Base-by-base conservation (phyloP, 345 rosid genomes). In the Populus davidiana region DNA sequence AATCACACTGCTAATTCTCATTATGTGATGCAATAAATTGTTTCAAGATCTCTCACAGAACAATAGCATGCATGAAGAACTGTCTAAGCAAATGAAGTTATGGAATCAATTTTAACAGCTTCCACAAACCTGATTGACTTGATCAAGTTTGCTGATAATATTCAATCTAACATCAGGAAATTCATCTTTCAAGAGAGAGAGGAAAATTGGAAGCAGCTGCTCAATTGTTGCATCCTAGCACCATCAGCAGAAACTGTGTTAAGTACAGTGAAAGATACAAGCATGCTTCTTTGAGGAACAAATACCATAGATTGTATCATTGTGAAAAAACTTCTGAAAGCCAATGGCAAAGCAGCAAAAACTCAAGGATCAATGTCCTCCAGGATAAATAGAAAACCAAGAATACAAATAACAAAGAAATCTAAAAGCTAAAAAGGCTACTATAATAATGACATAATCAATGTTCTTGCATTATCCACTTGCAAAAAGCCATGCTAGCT, bases 181-280 rank as follows among this genome's bases (percentile, higher is more conserved):
- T 77, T 93, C 98, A 85, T 95, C 99, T 86, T 91, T 94, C 89
- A 94, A 83, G 63, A 94, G 97, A 41, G 98, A 93, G 35, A 94
- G 97, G 82, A 91, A 94, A 77, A 94, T 93, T n/a, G 99, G 99
- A 81, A 94, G 94, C 77, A 94, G 96, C 82, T 94, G 99, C 86
- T 93, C 92, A 29, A 93, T 88, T 50, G 99, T 93, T 77, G 98
- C 98, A 78, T 91, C 98, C 99, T 95, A 81, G 83, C 80, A 65
- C 76, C 68, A 75, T 21, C 75, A 84, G 69, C 18, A 67, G 56
- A 67, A 73, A 62, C 23, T n/a, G 41, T n/a, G 69, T 69, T 25
- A 65, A 29, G 73, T 69, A 20, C 39, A 14, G 29, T 20, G 29
- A 72, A 33, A 54, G 16, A 52, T 17, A 38, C 23, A 72, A 56